Conservation (phyloP, 2,329 filamentous ascomycete species). For the Fusarium citri region DNA sequence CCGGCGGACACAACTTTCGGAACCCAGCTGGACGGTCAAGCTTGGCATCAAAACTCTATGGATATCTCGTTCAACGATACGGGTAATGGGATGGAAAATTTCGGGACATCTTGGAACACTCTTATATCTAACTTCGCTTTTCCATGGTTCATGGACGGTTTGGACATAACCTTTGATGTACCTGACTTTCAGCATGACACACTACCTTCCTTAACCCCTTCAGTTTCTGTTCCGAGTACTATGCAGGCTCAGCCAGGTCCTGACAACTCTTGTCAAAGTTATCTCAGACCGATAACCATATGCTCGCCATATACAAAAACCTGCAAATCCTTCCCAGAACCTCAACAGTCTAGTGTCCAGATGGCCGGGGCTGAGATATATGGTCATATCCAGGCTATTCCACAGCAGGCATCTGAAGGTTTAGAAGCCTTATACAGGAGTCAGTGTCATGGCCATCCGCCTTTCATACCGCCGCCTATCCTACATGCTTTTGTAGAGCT, state of each 20-base stretch:
- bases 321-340: background rate
- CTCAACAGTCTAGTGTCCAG: rapidly evolving
- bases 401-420: rapidly evolving
- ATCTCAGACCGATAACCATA: rapidly evolving
- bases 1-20: rapidly evolving
- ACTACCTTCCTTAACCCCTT: background rate
- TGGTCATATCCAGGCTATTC: background rate
- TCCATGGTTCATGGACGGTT: background rate
- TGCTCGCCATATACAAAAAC: background rate
- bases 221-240: rapidly evolving
- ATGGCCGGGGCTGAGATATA: background rate
- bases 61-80: rapidly evolving
- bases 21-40: background rate
- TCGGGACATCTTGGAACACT: background rate
- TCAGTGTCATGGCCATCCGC: rapidly evolving
- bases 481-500: background rate
- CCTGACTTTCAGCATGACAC: background rate
- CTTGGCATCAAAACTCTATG: background rate
- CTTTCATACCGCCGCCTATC: rapidly evolving
- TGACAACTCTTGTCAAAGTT: rapidly evolving
- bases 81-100: rapidly evolving
- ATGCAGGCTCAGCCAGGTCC: background rate
- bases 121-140: rapidly evolving
- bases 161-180: background rate
- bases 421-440: background rate